Base-by-base conservation (phyloP, 495 filamentous ascomycete genomes). In the Hypomontagnella monticulosa region DNA sequence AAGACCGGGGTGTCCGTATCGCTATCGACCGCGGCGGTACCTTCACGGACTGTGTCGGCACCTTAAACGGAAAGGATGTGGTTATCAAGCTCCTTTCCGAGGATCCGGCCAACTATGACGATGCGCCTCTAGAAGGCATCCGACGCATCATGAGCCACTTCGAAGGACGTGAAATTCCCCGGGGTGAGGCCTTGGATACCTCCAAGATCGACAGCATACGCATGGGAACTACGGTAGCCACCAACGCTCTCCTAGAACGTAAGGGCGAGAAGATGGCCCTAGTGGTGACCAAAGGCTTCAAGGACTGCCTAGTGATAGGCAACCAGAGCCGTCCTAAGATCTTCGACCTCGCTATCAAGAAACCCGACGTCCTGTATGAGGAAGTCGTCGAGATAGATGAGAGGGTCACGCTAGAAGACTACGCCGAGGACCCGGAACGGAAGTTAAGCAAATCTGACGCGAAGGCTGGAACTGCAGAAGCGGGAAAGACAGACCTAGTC, bases 181-280 rank as follows among this genome's bases (percentile, higher is more conserved):
- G 93, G 14, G 93, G 93, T 12, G 80, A 91, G 73, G 84, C 92
- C 0, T 75, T 98, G 27, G 92, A 97, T 75, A 96, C 94, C 2
- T 86, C 89, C 36, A 78, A 85, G 69, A 97, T 99, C 67, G 84
- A 92, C 52, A 91, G 88, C 38, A 91, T 95, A 55, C 88, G 91
- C 48, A 94, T 96, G 92, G 92, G 92, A 27, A 96, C 92, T 15
- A 96, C 92, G 2, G 92, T 96, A 20, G 92, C 92, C 0, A 96
- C 92, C 11, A 96, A 96, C 74, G 92, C 91, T 0, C 76, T 99
- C 56, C 81, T 99, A 1, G 96, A 99, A 76, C 79, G 95, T 57
- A 99, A 98, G 76, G 95, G 95, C 4, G 95, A 97, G 76, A 87
- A 87, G 67, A 96, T 96, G 60, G 95, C 89, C 2, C 83, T 99